These are phyloP conservation scores for Penicillium digitatum DNA, from an alignment of 2,329 filamentous ascomycete genomes.

Conservation along the genomic window DNA sequence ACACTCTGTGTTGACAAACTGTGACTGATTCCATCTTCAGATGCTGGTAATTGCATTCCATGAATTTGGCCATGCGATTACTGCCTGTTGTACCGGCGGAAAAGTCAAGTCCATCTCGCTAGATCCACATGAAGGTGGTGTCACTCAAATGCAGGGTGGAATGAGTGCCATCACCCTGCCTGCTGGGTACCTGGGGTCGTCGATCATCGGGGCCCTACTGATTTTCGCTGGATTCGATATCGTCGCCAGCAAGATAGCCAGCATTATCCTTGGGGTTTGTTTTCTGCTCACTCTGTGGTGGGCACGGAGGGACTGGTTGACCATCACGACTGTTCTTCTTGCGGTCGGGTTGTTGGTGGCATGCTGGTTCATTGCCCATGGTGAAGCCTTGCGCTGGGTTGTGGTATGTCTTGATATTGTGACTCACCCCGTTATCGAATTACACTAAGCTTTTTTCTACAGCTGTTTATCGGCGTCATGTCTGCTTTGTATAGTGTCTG, in stretches of 20 bases:
- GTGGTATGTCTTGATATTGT: conserved; percentile 48
- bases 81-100: conserved; percentile 68
- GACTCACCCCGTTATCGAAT: accelerated
- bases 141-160: conserved; percentile 72
- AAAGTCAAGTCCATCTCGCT: conserved; percentile 69
- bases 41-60: conserved; percentile 83
- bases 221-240: conserved; percentile 80
- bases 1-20: not conserved
- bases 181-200: conserved; percentile 73
- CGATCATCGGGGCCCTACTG: conserved; percentile 69
- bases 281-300: conserved; percentile 79
- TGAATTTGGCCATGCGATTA: conserved; percentile 72
- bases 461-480: conserved; percentile 80
- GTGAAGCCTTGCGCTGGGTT: conserved; percentile 67
- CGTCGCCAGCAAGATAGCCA: conserved; percentile 74
- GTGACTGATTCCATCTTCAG: conserved; percentile 36
- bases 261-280: conserved; percentile 66
- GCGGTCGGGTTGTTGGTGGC: conserved; percentile 68
- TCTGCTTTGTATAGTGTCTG: conserved; percentile 74
- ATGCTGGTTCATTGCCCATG: conserved; percentile 77
- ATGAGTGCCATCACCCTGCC: conserved; percentile 67
- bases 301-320: conserved; percentile 74
- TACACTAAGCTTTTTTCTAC: conserved; percentile 1
- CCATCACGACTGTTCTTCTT: conserved; percentile 64
- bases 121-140: conserved; percentile 71